phyloP scores from a whole-genome alignment of 495 filamentous ascomycete species.

The Niebla homalea region DNA sequence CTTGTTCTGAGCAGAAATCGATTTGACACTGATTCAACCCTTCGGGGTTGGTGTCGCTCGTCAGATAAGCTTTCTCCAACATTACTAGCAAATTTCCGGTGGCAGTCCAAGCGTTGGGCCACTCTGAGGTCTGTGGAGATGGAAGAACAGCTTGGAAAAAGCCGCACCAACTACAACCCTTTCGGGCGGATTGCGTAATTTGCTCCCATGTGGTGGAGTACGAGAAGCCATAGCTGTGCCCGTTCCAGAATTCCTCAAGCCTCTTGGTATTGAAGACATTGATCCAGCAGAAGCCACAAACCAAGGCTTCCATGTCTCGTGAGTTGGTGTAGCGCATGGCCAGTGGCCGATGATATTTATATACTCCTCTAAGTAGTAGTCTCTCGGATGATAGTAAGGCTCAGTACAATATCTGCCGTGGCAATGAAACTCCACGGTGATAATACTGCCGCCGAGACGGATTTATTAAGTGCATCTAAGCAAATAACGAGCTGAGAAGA shows the following conservation, averaged over 20 bases:
- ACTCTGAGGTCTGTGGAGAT: neutral
- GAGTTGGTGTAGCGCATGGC: too few relatives aligned
- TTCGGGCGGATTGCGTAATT: neutral
- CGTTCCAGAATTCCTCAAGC: slow-evolving; percentile 1
- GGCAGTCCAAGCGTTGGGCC: slow-evolving; percentile 1
- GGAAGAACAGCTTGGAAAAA: slow-evolving; percentile 1
- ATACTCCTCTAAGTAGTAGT: too few relatives aligned
- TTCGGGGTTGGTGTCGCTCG: neutral
- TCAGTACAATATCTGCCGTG: too few relatives aligned
- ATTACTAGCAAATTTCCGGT: neutral
- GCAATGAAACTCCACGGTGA: too few relatives aligned
- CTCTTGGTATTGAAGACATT: slow-evolving; percentile 3
- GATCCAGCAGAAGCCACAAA: slow-evolving; percentile 1
- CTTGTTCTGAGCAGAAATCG: slow-evolving; percentile 1
- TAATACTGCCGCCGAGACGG: too few relatives aligned
- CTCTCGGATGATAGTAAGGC: too few relatives aligned
- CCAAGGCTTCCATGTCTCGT: neutral
- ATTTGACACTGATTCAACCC: slow-evolving; percentile 2
- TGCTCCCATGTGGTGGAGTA: slow-evolving; percentile 4
- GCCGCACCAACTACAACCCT: slow-evolving; percentile 2
- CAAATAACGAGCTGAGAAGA: too few relatives aligned
- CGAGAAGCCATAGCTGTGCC: slow-evolving; percentile 1
- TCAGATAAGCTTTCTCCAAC: neutral
- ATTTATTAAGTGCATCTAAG: too few relatives aligned
- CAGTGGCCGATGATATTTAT: too few relatives aligned